These are phyloP conservation scores for Penicillium sp. DNA, from an alignment of 2,329 filamentous ascomycete genomes.

Conservation along the genomic window DNA sequence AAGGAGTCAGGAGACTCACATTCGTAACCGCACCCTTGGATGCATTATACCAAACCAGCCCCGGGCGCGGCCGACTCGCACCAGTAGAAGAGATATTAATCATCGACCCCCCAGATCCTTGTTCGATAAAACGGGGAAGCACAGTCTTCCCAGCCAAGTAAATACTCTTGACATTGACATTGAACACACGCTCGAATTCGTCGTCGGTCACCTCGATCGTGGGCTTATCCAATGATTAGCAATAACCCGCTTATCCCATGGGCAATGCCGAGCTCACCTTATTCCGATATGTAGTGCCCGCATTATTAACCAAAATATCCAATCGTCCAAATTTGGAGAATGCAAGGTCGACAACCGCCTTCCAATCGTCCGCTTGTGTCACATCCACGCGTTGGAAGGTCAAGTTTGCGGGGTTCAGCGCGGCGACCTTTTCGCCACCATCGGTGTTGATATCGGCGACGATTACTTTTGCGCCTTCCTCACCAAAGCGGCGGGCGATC, in stretches of 20 bases:
- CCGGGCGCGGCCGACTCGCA: slow-evolving; percentile 43
- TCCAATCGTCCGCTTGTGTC: slow-evolving; percentile 36
- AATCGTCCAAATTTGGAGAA: slow-evolving; percentile 36
- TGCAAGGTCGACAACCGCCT: slow-evolving; percentile 28
- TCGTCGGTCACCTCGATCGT: slow-evolving; percentile 44
- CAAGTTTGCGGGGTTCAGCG: slow-evolving; percentile 30
- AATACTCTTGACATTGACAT: slow-evolving; percentile 47
- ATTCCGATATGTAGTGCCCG: slow-evolving; percentile 44
- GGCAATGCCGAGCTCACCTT: slow-evolving; percentile 28
- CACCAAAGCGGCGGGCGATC: slow-evolving; percentile 40
- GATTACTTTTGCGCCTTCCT: slow-evolving; percentile 45
- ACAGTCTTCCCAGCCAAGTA: slow-evolving; percentile 37
- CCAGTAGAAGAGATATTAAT: slow-evolving; percentile 49
- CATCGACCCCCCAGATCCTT: slow-evolving; percentile 43
- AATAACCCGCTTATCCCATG: background rate
- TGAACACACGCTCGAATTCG: slow-evolving; percentile 47
- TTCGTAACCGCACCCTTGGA: slow-evolving; percentile 48
- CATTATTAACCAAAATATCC: slow-evolving; percentile 51
- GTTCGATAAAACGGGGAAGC: slow-evolving; percentile 38
- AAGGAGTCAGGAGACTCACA: slow-evolving; percentile 24
- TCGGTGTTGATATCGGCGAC: slow-evolving; percentile 43
- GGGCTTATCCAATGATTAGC: slow-evolving; percentile 26
- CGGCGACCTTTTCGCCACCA: slow-evolving; percentile 33
- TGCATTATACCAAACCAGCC: slow-evolving; percentile 49
- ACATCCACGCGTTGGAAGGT: slow-evolving; percentile 39